Evolutionary conservation across 2,329 filamentous ascomycete species (phyloP).

Genomic region (Fusarium mangiferae): DNA sequence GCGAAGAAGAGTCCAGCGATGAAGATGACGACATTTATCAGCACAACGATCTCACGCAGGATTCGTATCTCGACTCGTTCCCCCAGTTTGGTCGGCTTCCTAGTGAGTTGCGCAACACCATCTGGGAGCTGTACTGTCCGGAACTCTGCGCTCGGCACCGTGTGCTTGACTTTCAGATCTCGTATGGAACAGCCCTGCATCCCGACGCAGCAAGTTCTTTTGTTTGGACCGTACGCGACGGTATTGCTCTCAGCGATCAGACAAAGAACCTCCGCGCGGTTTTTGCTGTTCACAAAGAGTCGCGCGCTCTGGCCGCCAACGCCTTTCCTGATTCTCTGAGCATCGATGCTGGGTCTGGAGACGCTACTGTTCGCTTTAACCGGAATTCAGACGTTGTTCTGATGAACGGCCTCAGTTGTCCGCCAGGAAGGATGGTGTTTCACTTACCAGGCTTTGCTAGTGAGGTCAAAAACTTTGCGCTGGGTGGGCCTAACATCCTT

Average conservation of each 20-base stretch:
- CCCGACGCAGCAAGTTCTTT: conserved; percentile 1
- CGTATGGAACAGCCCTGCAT: conserved; percentile 14
- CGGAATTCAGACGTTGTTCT: conserved; percentile 46
- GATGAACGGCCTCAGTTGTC: conserved; percentile 26
- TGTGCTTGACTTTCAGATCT: conserved; percentile 44
- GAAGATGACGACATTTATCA: conserved; percentile 1
- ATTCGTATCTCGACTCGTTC: conserved; percentile 20
- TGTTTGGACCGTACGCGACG: conserved; percentile 36
- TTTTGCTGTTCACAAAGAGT: conserved; percentile 50
- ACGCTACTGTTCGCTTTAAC: conserved; percentile 46
- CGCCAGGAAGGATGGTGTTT: conserved; percentile 20
- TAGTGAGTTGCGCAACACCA: conserved; percentile 45
- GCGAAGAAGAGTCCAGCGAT: conserved; percentile 33
- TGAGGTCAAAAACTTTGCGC: conserved; percentile 45
- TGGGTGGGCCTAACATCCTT: conserved; percentile 19
- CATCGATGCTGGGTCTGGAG: conserved; percentile 40
- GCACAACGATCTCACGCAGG: background rate
- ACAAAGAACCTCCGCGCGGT: conserved; percentile 46
- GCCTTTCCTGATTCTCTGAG: conserved; percentile 48
- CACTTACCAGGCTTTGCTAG: conserved; percentile 44
- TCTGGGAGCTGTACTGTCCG: conserved; percentile 49
- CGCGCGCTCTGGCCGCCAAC: conserved; percentile 47
- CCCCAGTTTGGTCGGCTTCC: conserved; percentile 45
- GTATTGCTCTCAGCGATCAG: conserved; percentile 40
- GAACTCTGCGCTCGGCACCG: conserved; percentile 43